phyloP scores from a whole-genome alignment of 352 stramenopile genomes.

The Phytophthora brassicae region DNA sequence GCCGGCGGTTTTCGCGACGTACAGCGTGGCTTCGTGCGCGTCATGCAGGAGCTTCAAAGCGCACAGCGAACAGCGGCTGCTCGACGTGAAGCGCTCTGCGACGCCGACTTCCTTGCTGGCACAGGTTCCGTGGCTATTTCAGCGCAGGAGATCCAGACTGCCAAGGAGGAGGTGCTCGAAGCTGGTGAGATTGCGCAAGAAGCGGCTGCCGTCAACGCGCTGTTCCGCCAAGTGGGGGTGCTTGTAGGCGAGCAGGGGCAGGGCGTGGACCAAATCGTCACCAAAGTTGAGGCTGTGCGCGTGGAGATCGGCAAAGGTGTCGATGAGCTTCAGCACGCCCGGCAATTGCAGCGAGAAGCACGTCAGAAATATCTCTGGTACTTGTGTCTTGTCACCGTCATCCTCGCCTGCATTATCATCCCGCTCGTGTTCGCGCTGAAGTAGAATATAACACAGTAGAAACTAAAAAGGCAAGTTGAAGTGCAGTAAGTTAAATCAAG shows the following conservation, averaged over 20 bases:
- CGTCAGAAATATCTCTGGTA: slow-evolving; percentile 65
- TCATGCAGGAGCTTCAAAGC: slow-evolving; percentile 76
- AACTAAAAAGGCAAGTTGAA: slow-evolving; percentile 5
- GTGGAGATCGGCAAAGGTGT: slow-evolving; percentile 77
- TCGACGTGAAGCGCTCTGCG: slow-evolving; percentile 63
- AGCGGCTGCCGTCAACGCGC: slow-evolving; percentile 62
- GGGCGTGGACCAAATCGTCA: slow-evolving; percentile 69
- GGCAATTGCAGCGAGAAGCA: slow-evolving; percentile 58
- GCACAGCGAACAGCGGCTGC: slow-evolving; percentile 53
- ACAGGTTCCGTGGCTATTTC: slow-evolving; percentile 45
- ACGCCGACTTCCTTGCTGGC: slow-evolving; percentile 64
- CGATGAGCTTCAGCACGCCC: slow-evolving; percentile 67
- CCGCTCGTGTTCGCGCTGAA: slow-evolving; percentile 51
- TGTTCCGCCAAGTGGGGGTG: slow-evolving; percentile 69
- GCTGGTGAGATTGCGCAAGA: slow-evolving; percentile 63
- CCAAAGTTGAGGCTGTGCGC: slow-evolving; percentile 69
- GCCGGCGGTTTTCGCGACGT: slow-evolving; percentile 51
- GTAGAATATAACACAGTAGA: not conserved
- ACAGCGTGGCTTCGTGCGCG: slow-evolving; percentile 60
- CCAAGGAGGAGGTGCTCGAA: slow-evolving; percentile 76
- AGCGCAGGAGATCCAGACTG: slow-evolving; percentile 66
- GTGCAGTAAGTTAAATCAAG: not conserved
- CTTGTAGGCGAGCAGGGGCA: slow-evolving; percentile 68
- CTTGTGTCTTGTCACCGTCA: slow-evolving; percentile 34
- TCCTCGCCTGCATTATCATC: slow-evolving; percentile 51